Conservation (phyloP, 129 eudicot species). For the Helichrysum umbraculigerum region DNA sequence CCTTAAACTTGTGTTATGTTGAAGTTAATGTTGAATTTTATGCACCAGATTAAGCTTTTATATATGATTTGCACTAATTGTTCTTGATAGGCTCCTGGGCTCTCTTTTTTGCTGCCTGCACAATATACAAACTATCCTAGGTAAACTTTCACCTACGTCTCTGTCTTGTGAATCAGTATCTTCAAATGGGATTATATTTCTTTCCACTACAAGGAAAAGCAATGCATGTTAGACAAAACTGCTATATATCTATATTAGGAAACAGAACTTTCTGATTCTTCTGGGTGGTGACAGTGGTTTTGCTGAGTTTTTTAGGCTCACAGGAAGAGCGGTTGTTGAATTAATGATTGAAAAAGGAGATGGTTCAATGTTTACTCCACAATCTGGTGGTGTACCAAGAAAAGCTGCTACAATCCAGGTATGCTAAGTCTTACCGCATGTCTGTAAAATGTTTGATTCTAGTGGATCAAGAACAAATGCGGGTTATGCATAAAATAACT, state of each 20-base stretch:
- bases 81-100: slow-evolving; percentile 94
- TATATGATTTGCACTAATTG: slow-evolving; percentile 28
- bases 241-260: neutral
- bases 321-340: slow-evolving; percentile 90
- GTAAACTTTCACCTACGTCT: slow-evolving; percentile 33
- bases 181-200: neutral
- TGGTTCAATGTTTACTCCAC: slow-evolving; percentile 82
- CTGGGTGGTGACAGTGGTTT: neutral
- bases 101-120: slow-evolving; percentile 87
- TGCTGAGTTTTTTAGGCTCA: slow-evolving; percentile 49
- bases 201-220: neutral
- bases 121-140: slow-evolving; percentile 82
- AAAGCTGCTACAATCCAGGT: slow-evolving; percentile 75
- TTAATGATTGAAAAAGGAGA: slow-evolving; percentile 89
- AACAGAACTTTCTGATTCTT: neutral
- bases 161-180: neutral
- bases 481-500: neutral
- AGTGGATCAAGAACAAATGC: neutral
- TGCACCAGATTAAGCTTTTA: neutral
- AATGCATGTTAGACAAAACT: neutral
- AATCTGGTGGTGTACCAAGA: slow-evolving; percentile 77
- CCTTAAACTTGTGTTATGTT: neutral
- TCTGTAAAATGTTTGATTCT: neutral
- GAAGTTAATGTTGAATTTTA: neutral
- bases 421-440: slow-evolving; percentile 6